Percentiles rank a stretch among this genome's conserved stretches.
Evolutionary conservation across 2,329 filamentous ascomycete species (phyloP).

Genomic region (Epichloe scottii): DNA sequence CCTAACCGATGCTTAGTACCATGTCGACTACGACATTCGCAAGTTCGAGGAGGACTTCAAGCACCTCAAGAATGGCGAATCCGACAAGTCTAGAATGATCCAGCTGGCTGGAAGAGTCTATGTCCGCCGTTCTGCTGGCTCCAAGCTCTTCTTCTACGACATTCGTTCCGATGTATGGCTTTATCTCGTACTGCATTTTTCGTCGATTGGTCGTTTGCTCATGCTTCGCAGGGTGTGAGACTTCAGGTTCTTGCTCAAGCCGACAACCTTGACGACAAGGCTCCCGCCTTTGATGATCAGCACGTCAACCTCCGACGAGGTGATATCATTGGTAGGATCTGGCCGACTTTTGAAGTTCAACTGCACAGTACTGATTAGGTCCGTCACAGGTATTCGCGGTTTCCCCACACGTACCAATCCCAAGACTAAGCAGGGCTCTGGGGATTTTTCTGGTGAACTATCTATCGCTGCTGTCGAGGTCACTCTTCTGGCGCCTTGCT

Average conservation of each 20-base stretch:
- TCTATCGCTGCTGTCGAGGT: slow-evolving; percentile 87
- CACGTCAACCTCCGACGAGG: slow-evolving; percentile 82
- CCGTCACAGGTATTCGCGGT: slow-evolving; percentile 16
- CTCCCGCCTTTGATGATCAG: slow-evolving; percentile 66
- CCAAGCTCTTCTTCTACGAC: slow-evolving; percentile 88
- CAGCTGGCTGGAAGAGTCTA: slow-evolving; percentile 78
- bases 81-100: slow-evolving; percentile 61
- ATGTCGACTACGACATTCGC: slow-evolving; percentile 69
- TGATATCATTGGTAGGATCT: slow-evolving; percentile 63
- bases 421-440: slow-evolving; percentile 74
- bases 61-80: slow-evolving; percentile 78
- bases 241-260: slow-evolving; percentile 89
- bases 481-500: slow-evolving; percentile 73
- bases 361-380: background rate
- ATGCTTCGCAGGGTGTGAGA: slow-evolving; percentile 37
- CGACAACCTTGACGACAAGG: slow-evolving; percentile 57
- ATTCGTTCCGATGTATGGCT: slow-evolving; percentile 23
- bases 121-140: slow-evolving; percentile 68
- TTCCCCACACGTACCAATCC: slow-evolving; percentile 56
- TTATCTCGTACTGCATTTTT: background rate
- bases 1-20: slow-evolving; percentile 40
- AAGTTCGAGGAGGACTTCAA: slow-evolving; percentile 70
- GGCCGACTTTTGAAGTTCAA: background rate
- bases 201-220: background rate
- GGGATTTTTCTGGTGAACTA: slow-evolving; percentile 59